Conservation (phyloP, 176 grass and related monocot genomes). For the Bonia amplexicaulis region DNA sequence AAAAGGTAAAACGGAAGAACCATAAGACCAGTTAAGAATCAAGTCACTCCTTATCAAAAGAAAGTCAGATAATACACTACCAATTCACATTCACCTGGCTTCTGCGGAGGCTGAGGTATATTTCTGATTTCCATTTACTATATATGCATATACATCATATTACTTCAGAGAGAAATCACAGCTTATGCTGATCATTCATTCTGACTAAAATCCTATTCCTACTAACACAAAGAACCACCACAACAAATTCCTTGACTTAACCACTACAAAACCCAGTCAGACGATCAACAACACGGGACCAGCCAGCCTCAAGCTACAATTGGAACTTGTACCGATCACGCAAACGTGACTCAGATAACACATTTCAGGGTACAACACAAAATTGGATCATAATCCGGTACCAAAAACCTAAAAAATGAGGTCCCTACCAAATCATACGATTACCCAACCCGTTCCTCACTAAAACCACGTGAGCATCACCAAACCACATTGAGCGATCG, state of each 20-base stretch:
- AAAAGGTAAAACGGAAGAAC: neutral
- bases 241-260: neutral
- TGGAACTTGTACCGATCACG: neutral
- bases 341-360: slow-evolving; percentile 1
- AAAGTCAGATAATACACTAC: neutral
- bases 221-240: neutral
- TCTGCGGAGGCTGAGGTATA: neutral
- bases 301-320: neutral
- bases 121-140: neutral
- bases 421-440: no score
- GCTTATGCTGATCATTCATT: neutral
- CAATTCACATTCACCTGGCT: neutral
- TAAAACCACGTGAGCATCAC: neutral
- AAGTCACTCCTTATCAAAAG: neutral
- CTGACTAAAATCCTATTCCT: neutral
- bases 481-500: neutral
- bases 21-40: neutral
- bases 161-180: neutral
- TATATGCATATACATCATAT: neutral
- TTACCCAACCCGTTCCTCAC: neutral
- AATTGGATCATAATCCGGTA: neutral
- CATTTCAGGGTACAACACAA: neutral
- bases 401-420: neutral
- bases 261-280: neutral
- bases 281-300: neutral